Evolutionary conservation across 495 filamentous ascomycete species (phyloP).

Genomic region (Penicillium turbatum): DNA sequence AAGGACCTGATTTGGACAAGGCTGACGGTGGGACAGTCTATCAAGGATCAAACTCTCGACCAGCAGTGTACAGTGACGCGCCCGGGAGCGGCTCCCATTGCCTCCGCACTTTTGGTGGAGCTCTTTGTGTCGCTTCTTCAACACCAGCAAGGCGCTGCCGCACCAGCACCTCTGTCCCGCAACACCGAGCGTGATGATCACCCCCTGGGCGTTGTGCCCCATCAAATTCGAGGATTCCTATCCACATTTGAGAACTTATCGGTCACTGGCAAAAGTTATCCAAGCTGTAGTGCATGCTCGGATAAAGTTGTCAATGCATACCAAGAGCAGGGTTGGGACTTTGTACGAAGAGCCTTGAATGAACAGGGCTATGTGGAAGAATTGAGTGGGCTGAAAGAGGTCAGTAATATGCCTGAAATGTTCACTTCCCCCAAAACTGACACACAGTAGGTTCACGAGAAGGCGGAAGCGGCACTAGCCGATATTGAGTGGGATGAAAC

Average conservation of each 20-base stretch:
- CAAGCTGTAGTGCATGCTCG: slow-evolving; percentile 90
- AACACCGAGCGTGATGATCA: slow-evolving; percentile 59
- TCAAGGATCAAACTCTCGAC: slow-evolving; percentile 90
- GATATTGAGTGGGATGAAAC: slow-evolving; percentile 61
- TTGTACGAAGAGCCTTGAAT: slow-evolving; percentile 80
- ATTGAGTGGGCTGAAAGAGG: slow-evolving; percentile 85
- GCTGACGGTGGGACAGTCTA: slow-evolving; percentile 61
- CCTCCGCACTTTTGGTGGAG: slow-evolving; percentile 89
- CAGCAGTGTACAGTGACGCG: slow-evolving; percentile 98
- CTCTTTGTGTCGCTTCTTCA: slow-evolving; percentile 83
- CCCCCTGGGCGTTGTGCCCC: slow-evolving; percentile 83
- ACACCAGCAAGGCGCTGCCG: slow-evolving; percentile 60
- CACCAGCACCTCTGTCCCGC: slow-evolving; percentile 55
- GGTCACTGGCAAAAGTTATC: slow-evolving; percentile 76
- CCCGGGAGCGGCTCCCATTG: slow-evolving; percentile 86
- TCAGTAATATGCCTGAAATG: slow-evolving; percentile 28
- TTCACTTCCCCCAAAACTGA: slow-evolving; percentile 18
- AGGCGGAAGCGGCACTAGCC: slow-evolving; percentile 63
- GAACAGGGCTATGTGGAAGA: slow-evolving; percentile 87
- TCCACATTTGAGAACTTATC: slow-evolving; percentile 77
- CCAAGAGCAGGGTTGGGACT: slow-evolving; percentile 71
- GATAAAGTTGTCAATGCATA: slow-evolving; percentile 70
- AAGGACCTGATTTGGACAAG: background rate
- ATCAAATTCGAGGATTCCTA: slow-evolving; percentile 92
- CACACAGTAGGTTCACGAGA: slow-evolving; percentile 56